Percentiles rank a stretch among this genome's conserved stretches.
phyloP scores from a whole-genome alignment of 1,284 basidiomycete genomes.

The Phylloporus gajari region DNA sequence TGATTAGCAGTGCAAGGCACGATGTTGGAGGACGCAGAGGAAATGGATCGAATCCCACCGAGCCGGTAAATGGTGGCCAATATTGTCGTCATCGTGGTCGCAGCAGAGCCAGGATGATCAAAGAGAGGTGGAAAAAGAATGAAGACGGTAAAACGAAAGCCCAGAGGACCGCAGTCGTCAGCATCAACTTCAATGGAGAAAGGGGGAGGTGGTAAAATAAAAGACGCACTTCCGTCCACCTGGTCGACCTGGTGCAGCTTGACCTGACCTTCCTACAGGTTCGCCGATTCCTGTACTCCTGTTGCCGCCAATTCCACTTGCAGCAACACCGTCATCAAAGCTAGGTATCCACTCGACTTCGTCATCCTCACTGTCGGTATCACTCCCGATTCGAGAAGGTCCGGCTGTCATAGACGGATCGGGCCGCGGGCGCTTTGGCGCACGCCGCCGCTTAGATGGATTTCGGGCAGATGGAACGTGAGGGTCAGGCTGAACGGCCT shows the following conservation, averaged over 20 bases:
- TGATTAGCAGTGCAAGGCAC: not conserved
- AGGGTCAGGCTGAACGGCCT: not conserved
- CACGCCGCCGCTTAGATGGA: constrained; percentile 35
- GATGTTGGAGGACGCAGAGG: not conserved
- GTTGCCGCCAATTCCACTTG: not conserved
- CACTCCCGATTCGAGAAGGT: constrained; percentile 32
- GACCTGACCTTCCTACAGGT: constrained; percentile 20
- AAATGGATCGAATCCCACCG: not conserved
- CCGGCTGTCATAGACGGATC: constrained; percentile 4
- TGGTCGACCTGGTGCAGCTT: constrained; percentile 23
- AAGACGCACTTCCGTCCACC: constrained; percentile 41
- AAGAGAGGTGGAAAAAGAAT: constrained; percentile 5
- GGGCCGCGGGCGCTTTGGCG: constrained; percentile 31
- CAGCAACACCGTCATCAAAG: constrained; percentile 10
- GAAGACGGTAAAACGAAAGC: constrained; percentile 1
- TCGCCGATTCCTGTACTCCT: constrained; percentile 17
- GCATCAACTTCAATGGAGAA: constrained; percentile 11
- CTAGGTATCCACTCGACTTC: constrained; percentile 38
- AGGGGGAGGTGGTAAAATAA: constrained; percentile 1
- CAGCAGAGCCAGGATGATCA: constrained; percentile 6
- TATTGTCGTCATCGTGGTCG: constrained; percentile 11
- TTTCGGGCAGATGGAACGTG: constrained; percentile 10
- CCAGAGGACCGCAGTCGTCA: constrained; percentile 20
- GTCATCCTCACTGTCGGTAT: constrained; percentile 46
- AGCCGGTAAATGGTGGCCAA: constrained; percentile 8